A percentile compares a stretch with the other conserved stretches of the same genome.
These are phyloP conservation scores for Pythium diclinum DNA, from an alignment of 352 stramenopile genomes.

Conservation along the genomic window DNA sequence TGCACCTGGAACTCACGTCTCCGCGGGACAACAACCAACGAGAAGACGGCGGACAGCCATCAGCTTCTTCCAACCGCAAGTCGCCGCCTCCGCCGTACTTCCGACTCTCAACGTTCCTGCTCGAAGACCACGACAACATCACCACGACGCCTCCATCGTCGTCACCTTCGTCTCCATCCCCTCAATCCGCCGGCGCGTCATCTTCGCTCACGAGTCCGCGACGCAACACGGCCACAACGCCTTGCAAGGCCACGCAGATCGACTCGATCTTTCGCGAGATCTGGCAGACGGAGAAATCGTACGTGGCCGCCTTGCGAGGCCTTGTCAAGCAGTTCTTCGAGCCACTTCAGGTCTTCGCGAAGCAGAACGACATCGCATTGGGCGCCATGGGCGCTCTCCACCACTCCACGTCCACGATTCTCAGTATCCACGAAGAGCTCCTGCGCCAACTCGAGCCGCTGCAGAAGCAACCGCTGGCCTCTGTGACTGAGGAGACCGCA, in stretches of 20 bases:
- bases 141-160: conserved; percentile 2
- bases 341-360: conserved; percentile 30
- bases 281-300: conserved; percentile 30
- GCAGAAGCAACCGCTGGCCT: not conserved
- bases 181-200: not conserved
- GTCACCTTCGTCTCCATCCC: not conserved
- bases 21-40: conserved; percentile 13
- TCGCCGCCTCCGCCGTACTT: conserved; percentile 19
- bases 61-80: not conserved
- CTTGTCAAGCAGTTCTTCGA: conserved; percentile 36
- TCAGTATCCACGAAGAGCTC: conserved; percentile 37
- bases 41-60: not conserved
- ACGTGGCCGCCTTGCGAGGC: conserved; percentile 27
- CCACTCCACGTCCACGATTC: conserved; percentile 33
- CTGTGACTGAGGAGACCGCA: too few relatives aligned
- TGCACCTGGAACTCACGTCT: not conserved
- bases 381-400: conserved; percentile 32
- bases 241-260: conserved; percentile 18
- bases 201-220: conserved; percentile 3
- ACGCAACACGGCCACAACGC: not conserved
- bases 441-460: conserved; percentile 25
- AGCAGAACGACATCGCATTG: conserved; percentile 26
- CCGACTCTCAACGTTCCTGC: conserved; percentile 23
- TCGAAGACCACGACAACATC: conserved; percentile 19
- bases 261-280: conserved; percentile 36